Evolutionary conservation across 1,139 yeast species (phyloP), one percentile per base, ranked within the genome.

Genomic region (Kodamaea derodonti): DNA sequence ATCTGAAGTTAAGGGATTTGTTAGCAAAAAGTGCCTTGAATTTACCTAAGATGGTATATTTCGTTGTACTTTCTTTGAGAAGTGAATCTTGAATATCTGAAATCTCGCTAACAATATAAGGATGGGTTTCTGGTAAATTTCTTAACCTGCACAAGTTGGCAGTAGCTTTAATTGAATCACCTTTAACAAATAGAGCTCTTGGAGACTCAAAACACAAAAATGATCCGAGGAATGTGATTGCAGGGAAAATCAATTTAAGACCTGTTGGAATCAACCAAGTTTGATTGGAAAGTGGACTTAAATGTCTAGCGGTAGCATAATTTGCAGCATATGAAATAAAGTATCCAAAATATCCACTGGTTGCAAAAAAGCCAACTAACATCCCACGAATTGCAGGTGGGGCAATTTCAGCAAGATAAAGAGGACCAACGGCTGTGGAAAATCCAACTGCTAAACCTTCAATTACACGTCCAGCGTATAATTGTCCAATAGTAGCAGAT

Each of bases 381-480:
- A 71, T 51, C 30, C 80, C 82, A 52, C 82, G 65, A 39, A 72
- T 66, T n/a, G 70, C 60, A 33, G 65, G 62, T 4, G 82, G 81
- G 10, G 80, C 65, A 26, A 73, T 69, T 50, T 76, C 82, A 5
- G 77, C 62, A 43, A 73, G 53, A 45, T 72, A 74, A 29, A 73
- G 61, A 8, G 83, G 82, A 16, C 80, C 80, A 38, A 72, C 67
- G 16, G 78, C 72, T 6, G 77, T 67, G n/a, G 80, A 74, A 44
- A 74, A 75, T 10, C 82, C 82, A 34, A 77, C 59, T 6, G 78
- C 78, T 18, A 75, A 50, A 10, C 80, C 78, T 46, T 75, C 78
- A 34, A 76, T 54, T 27, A 75, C 57, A 41, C 81, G 60, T 14
- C 81, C 82, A 27, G 73, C 77, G 41, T 70, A 71, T 32, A 74